Conservation (phyloP, 2,329 filamentous ascomycete species). For the Diplodia intermedia region DNA sequence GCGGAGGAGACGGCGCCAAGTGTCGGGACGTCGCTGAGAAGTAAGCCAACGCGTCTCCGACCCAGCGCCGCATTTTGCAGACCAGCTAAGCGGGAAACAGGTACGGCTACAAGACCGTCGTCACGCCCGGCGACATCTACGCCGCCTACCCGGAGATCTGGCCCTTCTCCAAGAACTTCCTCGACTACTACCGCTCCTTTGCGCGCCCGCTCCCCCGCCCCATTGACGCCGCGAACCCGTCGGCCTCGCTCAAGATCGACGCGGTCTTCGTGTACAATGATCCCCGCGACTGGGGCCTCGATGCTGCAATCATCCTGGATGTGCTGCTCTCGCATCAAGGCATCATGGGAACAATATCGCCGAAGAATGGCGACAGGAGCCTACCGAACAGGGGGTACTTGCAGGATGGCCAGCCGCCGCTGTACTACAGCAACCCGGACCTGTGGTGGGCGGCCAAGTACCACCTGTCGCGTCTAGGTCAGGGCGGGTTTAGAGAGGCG, state of each 20-base stretch:
- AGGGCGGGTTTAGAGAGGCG: slow-evolving; percentile 87
- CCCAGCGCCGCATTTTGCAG: neutral
- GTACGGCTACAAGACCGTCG: slow-evolving; percentile 80
- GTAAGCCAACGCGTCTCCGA: slow-evolving; percentile 40
- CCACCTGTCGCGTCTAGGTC: slow-evolving; percentile 84
- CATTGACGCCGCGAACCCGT: slow-evolving; percentile 52
- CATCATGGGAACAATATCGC: slow-evolving; percentile 78
- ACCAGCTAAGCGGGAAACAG: slow-evolving; percentile 40
- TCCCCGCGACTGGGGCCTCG: slow-evolving; percentile 93
- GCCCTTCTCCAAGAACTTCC: slow-evolving; percentile 74
- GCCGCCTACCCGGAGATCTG: slow-evolving; percentile 76
- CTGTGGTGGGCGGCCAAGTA: slow-evolving; percentile 87
- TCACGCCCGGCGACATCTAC: slow-evolving; percentile 86
- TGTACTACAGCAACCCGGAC: slow-evolving; percentile 92
- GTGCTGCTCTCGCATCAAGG: slow-evolving; percentile 80
- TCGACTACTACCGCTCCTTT: slow-evolving; percentile 65
- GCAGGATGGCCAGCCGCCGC: slow-evolving; percentile 78
- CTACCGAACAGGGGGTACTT: slow-evolving; percentile 81
- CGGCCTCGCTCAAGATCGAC: slow-evolving; percentile 74
- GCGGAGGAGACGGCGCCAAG: slow-evolving; percentile 57
- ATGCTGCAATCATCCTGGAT: slow-evolving; percentile 84
- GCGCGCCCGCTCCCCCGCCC: slow-evolving; percentile 63
- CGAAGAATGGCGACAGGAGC: slow-evolving; percentile 69
- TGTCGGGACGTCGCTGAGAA: slow-evolving; percentile 76
- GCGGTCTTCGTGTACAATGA: slow-evolving; percentile 95